Percentiles rank a stretch among this genome's conserved stretches.
These are phyloP conservation scores for Fusarium guadeloupense DNA, from an alignment of 2,329 filamentous ascomycete species.

Conservation along the genomic window DNA sequence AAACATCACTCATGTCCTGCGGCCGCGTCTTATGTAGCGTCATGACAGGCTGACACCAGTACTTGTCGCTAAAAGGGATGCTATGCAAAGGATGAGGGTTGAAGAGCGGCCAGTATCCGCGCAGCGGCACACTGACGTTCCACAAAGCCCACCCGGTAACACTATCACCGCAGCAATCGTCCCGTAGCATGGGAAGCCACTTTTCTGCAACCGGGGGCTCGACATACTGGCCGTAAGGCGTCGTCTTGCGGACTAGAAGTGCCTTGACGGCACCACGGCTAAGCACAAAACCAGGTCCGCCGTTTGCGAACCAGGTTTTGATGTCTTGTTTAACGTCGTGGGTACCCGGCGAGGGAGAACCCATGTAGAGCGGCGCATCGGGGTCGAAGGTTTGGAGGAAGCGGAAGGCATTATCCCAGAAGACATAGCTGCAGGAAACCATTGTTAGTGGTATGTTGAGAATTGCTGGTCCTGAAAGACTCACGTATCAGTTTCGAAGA, in stretches of 20 bases:
- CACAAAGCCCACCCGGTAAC: slow-evolving; percentile 59
- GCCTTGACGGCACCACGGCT: slow-evolving; percentile 56
- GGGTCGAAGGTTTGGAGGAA: slow-evolving; percentile 60
- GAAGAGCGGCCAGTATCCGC: slow-evolving; percentile 61
- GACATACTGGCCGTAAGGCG: slow-evolving; percentile 49
- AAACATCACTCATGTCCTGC: slow-evolving; percentile 59
- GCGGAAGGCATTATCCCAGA: slow-evolving; percentile 57
- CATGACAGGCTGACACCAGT: slow-evolving; percentile 62
- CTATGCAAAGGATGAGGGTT: slow-evolving; percentile 60
- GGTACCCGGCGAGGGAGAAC: slow-evolving; percentile 56
- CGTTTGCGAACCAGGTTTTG: slow-evolving; percentile 58
- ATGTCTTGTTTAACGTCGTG: slow-evolving; percentile 43
- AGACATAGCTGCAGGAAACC: slow-evolving; percentile 38
- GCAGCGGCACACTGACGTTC: slow-evolving; percentile 55
- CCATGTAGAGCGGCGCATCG: slow-evolving; percentile 56
- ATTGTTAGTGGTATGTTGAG: slow-evolving; percentile 2
- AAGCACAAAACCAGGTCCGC: slow-evolving; percentile 58
- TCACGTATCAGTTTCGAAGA: slow-evolving; percentile 66
- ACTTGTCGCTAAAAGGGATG: slow-evolving; percentile 56
- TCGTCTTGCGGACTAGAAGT: slow-evolving; percentile 48
- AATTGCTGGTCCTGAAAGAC: slow-evolving; percentile 17
- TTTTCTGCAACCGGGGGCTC: slow-evolving; percentile 51
- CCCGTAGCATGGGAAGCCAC: slow-evolving; percentile 53
- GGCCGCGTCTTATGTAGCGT: slow-evolving; percentile 59
- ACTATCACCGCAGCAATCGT: slow-evolving; percentile 64